Evolutionary conservation across 306 rosid genomes (phyloP).

Genomic region (Malus orientalis): DNA sequence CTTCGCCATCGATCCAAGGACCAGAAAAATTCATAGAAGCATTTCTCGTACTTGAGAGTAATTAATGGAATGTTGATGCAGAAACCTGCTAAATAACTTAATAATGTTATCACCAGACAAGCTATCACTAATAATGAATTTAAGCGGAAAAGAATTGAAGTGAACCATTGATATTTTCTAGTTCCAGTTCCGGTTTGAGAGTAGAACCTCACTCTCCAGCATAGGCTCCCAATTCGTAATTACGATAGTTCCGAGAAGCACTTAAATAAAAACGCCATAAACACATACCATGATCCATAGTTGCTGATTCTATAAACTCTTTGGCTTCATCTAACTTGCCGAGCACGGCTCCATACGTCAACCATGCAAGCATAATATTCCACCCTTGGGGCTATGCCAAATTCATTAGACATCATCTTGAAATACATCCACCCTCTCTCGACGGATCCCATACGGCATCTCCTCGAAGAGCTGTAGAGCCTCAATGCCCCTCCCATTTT

Average conservation of each 20-base stretch:
- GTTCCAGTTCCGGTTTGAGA: no score
- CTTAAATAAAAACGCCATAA: constrained; percentile 78
- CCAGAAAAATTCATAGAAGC: no score
- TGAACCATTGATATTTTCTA: no score
- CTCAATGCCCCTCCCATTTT: constrained; percentile 59
- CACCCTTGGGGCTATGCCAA: constrained; percentile 43
- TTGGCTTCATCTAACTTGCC: constrained; percentile 64
- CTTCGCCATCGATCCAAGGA: rapidly evolving
- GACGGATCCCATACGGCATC: constrained; percentile 82
- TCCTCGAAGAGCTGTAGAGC: constrained; percentile 67
- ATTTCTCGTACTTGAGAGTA: no score
- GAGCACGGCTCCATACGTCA: constrained; percentile 78
- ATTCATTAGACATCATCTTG: constrained; percentile 57
- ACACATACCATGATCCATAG: constrained; percentile 58
- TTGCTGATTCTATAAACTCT: constrained; percentile 70
- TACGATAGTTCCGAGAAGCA: constrained; percentile 67
- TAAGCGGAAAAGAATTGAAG: no score
- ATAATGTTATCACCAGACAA: no score
- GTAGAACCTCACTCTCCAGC: constrained; percentile 40
- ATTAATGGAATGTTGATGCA: no score
- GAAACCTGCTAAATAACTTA: no score
- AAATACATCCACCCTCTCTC: constrained; percentile 63
- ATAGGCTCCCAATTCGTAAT: constrained; percentile 62
- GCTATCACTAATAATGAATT: no score
- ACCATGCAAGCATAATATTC: constrained; percentile 94